phyloP scores from a whole-genome alignment of 1,139 yeast genomes.

The Blastobotrys serpentis region DNA sequence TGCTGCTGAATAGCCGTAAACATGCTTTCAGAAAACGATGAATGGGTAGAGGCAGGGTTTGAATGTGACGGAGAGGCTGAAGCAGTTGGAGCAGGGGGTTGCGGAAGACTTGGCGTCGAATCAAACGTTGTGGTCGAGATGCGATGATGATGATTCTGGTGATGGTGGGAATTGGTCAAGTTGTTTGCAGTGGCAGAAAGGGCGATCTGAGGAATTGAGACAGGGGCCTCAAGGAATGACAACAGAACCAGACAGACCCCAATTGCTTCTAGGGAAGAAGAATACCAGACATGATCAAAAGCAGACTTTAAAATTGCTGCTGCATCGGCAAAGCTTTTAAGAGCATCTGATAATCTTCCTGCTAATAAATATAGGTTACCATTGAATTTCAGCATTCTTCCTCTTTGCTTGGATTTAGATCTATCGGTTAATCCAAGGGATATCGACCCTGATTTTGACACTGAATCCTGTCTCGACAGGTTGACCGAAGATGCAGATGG shows the following conservation, averaged over 20 bases:
- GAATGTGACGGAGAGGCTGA: conserved; percentile 20
- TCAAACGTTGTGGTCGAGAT: conserved; percentile 6
- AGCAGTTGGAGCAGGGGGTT: conserved; percentile 19
- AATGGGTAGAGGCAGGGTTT: conserved; percentile 28
- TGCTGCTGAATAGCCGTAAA: neutral
- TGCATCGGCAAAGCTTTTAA: conserved; percentile 71
- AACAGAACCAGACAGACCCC: conserved; percentile 65
- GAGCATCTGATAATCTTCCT: conserved; percentile 72
- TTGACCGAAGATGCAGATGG: conserved; percentile 20
- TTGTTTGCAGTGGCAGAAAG: conserved; percentile 30
- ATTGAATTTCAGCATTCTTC: conserved; percentile 71
- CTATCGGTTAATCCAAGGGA: conserved; percentile 47
- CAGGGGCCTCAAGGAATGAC: conserved; percentile 57
- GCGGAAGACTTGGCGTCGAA: conserved; percentile 5
- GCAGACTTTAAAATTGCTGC: conserved; percentile 56
- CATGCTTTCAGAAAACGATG: conserved; percentile 12
- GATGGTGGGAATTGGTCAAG: neutral
- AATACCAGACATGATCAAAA: conserved; percentile 85
- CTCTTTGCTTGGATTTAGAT: conserved; percentile 57
- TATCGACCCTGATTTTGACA: conserved; percentile 36
- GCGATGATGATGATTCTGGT: neutral
- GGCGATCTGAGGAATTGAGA: conserved; percentile 57
- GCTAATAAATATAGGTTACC: conserved; percentile 78
- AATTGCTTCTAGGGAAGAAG: conserved; percentile 77
- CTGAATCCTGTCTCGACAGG: conserved; percentile 15